A percentile compares a stretch with the other conserved stretches of the same genome.
Conservation (phyloP, 2,329 filamentous ascomycete genomes). For the Gliomastix tumulicola region DNA sequence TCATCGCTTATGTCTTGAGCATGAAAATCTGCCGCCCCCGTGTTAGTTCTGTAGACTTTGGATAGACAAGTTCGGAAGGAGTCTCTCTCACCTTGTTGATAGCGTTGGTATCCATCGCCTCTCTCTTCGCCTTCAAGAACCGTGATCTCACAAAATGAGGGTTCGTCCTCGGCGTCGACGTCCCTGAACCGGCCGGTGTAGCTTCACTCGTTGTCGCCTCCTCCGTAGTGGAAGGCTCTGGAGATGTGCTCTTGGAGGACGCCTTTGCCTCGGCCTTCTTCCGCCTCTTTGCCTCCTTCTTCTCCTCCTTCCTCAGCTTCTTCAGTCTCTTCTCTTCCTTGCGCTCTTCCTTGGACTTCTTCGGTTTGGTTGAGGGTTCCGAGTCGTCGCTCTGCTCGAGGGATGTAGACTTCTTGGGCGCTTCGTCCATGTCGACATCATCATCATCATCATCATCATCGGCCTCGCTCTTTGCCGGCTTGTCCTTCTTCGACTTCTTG, state of each 20-base stretch:
- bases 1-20: conserved; percentile 43
- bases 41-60: too few species aligned
- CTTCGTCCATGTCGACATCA: too few species aligned
- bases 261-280: conserved; percentile 31
- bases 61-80: not conserved
- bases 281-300: conserved; percentile 41
- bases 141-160: conserved; percentile 63
- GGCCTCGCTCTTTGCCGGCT: conserved; percentile 2
- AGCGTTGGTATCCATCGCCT: conserved; percentile 73
- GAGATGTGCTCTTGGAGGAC: conserved; percentile 5
- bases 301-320: conserved; percentile 35
- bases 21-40: conserved; percentile 68
- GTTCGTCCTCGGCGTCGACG: conserved; percentile 47
- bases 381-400: not conserved
- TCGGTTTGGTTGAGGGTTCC: not conserved
- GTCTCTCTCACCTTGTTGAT: conserved; percentile 67
- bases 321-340: conserved; percentile 36
- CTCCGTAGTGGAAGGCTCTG: conserved; percentile 13
- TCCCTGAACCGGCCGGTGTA: conserved; percentile 32
- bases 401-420: too few species aligned
- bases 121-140: conserved; percentile 83
- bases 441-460: too few species aligned
- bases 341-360: conserved; percentile 31
- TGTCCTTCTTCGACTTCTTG: conserved; percentile 16
- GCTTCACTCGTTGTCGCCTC: too few species aligned